Percentiles rank a stretch among this genome's conserved stretches.
Evolutionary conservation across 2,329 filamentous ascomycete species (phyloP).

Genomic region (Colletotrichum kahawae): DNA sequence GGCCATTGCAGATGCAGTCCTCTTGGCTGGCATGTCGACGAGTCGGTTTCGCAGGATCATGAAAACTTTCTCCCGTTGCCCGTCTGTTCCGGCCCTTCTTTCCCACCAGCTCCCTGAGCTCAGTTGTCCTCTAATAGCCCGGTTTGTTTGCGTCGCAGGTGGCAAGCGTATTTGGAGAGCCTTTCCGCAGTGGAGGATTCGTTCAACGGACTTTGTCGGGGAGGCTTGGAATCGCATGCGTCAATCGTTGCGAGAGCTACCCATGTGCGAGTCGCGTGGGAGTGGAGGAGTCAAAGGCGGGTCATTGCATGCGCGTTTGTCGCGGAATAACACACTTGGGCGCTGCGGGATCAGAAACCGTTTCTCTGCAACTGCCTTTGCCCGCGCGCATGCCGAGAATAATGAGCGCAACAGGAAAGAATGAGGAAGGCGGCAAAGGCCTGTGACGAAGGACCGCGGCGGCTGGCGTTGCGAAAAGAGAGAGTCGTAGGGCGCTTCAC

Average conservation of each 20-base stretch:
- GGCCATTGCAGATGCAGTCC: not conserved
- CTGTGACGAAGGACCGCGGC: slow-evolving; percentile 9
- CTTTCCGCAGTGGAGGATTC: not conserved
- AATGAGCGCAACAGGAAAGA: not conserved
- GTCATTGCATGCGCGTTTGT: not conserved
- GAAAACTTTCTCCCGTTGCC: not conserved
- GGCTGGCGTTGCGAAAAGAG: not conserved
- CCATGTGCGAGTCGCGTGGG: slow-evolving; percentile 11
- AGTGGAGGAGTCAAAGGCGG: slow-evolving; percentile 13
- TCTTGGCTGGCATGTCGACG: slow-evolving; percentile 19
- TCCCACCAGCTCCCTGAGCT: not conserved
- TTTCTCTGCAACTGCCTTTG: slow-evolving; percentile 7
- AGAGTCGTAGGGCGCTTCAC: not conserved
- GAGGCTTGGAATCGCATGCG: slow-evolving; percentile 6
- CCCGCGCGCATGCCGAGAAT: slow-evolving; percentile 15
- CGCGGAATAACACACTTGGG: not conserved
- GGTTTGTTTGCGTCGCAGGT: not conserved
- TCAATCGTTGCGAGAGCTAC: slow-evolving; percentile 6
- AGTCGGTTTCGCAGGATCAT: not conserved
- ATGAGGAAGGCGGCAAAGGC: slow-evolving; percentile 4
- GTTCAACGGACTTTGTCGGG: slow-evolving; percentile 6
- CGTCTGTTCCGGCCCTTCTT: not conserved
- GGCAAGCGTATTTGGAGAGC: not conserved
- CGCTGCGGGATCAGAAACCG: not conserved
- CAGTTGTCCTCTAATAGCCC: not conserved